Percentiles rank a stretch among this genome's conserved stretches.
Evolutionary conservation across 495 filamentous ascomycete species (phyloP).

Genomic region (Lophium mytilinum): DNA sequence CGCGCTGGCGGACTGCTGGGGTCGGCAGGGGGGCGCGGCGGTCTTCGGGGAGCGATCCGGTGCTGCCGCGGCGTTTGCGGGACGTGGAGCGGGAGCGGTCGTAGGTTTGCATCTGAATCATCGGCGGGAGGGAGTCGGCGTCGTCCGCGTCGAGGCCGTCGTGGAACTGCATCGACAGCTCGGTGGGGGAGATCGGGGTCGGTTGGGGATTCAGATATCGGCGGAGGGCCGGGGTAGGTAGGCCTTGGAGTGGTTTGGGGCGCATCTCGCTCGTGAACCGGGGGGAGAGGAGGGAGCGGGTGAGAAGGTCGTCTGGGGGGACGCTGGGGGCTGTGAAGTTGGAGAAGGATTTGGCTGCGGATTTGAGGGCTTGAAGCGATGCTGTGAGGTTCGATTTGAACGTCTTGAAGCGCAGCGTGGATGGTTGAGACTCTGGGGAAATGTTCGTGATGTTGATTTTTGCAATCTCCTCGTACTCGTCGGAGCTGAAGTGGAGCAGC

Average conservation of each 20-base stretch:
- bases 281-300: slow-evolving; percentile 72
- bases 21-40: slow-evolving; percentile 14
- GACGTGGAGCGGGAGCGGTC: slow-evolving; percentile 14
- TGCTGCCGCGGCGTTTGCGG: slow-evolving; percentile 4
- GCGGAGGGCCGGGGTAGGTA: slow-evolving; percentile 77
- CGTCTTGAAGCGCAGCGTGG: slow-evolving; percentile 28
- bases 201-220: slow-evolving; percentile 86
- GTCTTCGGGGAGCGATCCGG: slow-evolving; percentile 28
- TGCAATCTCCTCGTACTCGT: slow-evolving; percentile 22
- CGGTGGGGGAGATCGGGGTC: slow-evolving; percentile 44
- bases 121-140: slow-evolving; percentile 17
- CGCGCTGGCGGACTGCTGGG: slow-evolving; percentile 63
- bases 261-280: slow-evolving; percentile 83
- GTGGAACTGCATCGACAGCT: slow-evolving; percentile 52
- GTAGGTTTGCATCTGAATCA: slow-evolving; percentile 37
- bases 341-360: slow-evolving; percentile 76
- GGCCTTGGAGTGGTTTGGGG: slow-evolving; percentile 63
- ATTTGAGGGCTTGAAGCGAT: slow-evolving; percentile 77
- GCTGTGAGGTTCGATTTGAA: slow-evolving; percentile 95
- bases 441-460: slow-evolving; percentile 15
- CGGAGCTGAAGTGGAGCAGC: slow-evolving; percentile 21
- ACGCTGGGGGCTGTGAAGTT: slow-evolving; percentile 57
- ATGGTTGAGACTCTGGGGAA: slow-evolving; percentile 22
- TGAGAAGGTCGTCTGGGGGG: slow-evolving; percentile 82
- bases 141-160: slow-evolving; percentile 19